phyloP scores from a whole-genome alignment of 345 rosid genomes.

The Gossypium stocksii region DNA sequence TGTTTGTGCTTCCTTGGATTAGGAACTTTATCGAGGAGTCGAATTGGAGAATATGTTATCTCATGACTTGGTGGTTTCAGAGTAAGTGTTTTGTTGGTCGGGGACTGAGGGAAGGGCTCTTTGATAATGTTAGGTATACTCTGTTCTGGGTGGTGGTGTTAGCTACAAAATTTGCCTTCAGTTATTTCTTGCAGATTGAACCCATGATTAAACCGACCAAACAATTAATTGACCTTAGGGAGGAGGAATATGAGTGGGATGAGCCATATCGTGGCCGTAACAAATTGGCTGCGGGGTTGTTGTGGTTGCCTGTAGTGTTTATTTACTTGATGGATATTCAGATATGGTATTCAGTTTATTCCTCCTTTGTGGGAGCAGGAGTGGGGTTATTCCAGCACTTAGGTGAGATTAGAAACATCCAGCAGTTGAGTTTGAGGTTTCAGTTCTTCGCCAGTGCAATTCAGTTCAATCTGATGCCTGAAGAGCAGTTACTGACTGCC shows the following conservation, averaged over 20 bases:
- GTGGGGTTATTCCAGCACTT: background rate
- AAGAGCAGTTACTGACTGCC: too few species aligned
- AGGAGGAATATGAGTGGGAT: background rate
- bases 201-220: background rate
- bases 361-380: background rate
- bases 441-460: too few species aligned
- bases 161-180: background rate
- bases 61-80: background rate
- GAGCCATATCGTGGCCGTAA: background rate
- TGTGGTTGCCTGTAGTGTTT: background rate
- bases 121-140: background rate
- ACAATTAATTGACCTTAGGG: background rate
- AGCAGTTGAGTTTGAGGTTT: background rate
- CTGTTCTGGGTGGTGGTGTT: background rate
- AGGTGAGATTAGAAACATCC: background rate
- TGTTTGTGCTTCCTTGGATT: background rate
- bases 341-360: constrained; percentile 1
- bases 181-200: background rate
- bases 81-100: background rate
- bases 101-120: background rate
- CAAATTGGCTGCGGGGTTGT: background rate
- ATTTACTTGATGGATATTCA: background rate
- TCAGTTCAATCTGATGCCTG: too few species aligned
- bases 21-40: background rate
- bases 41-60: background rate